Conservation (phyloP, 495 filamentous ascomycete species). For the Aspergillus campestris region DNA sequence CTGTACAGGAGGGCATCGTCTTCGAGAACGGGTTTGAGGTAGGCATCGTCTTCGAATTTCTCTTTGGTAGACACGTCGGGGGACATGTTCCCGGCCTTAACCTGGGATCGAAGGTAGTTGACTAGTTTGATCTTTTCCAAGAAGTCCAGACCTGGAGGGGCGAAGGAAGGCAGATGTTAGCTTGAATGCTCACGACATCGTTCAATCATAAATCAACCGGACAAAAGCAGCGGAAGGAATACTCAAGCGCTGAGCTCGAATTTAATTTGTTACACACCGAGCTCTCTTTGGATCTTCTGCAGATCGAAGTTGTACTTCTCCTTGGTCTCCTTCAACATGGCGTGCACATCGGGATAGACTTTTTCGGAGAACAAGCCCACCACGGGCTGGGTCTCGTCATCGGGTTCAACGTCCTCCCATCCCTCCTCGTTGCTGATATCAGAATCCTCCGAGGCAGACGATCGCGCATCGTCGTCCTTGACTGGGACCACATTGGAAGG, state of each 20-base stretch:
- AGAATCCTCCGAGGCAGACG: constrained; percentile 34
- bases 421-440: constrained; percentile 54
- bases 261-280: constrained; percentile 44
- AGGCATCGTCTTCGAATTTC: constrained; percentile 64
- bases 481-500: constrained; percentile 11
- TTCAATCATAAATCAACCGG: constrained; percentile 5
- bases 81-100: constrained; percentile 41
- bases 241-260: constrained; percentile 2
- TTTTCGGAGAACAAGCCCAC: constrained; percentile 64
- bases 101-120: constrained; percentile 64
- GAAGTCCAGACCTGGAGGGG: constrained; percentile 60
- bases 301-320: constrained; percentile 69
- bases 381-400: constrained; percentile 55
- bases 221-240: constrained; percentile 4
- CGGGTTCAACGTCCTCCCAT: constrained; percentile 75
- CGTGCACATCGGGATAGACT: constrained; percentile 52
- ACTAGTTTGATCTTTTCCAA: constrained; percentile 74
- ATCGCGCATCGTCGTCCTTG: constrained; percentile 24
- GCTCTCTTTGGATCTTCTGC: constrained; percentile 48
- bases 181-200: constrained; percentile 1
- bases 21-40: constrained; percentile 76
- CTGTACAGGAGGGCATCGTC: constrained; percentile 81
- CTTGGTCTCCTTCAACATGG: constrained; percentile 67
- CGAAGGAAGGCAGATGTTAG: constrained; percentile 11
- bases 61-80: constrained; percentile 47